Percentiles rank a stretch among this genome's conserved stretches.
Conservation (phyloP, 1,139 yeast genomes). For the Diutina sp. region DNA sequence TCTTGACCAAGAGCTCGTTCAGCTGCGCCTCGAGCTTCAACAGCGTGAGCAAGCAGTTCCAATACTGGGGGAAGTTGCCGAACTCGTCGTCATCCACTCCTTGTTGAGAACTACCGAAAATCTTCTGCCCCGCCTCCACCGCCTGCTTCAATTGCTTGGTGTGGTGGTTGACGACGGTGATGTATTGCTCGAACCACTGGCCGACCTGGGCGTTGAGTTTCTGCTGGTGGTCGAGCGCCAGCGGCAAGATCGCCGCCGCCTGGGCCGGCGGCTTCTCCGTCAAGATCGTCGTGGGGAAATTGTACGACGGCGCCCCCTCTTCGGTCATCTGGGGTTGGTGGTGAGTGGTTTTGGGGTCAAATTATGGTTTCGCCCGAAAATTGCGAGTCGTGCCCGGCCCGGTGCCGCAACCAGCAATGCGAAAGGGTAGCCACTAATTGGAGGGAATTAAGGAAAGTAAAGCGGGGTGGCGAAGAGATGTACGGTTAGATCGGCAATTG, state of each 20-base stretch:
- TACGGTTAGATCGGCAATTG: too few relatives aligned
- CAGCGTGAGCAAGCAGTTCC: slow-evolving; percentile 1
- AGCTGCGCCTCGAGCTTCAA: slow-evolving; percentile 1
- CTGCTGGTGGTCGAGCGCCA: background rate
- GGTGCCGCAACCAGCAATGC: background rate
- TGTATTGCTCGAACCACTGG: background rate
- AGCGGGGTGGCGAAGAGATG: too few relatives aligned
- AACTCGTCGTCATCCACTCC: background rate
- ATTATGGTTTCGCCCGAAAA: background rate
- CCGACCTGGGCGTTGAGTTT: background rate
- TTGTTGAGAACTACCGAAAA: background rate
- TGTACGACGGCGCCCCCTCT: slow-evolving; percentile 3
- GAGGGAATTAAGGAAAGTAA: too few relatives aligned
- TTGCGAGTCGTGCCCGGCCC: background rate
- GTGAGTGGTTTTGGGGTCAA: background rate
- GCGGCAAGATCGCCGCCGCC: slow-evolving; percentile 1
- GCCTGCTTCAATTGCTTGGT: background rate
- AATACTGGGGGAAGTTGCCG: slow-evolving; percentile 2
- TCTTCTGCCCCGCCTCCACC: background rate
- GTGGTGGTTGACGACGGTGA: background rate
- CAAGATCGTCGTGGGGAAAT: slow-evolving; percentile 1
- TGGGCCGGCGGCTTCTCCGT: slow-evolving; percentile 1
- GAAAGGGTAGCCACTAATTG: background rate
- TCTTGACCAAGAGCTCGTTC: background rate
- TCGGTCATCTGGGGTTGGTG: background rate